Conservation (phyloP, 306 rosid species). For the Herpetospermum pedunculosum region DNA sequence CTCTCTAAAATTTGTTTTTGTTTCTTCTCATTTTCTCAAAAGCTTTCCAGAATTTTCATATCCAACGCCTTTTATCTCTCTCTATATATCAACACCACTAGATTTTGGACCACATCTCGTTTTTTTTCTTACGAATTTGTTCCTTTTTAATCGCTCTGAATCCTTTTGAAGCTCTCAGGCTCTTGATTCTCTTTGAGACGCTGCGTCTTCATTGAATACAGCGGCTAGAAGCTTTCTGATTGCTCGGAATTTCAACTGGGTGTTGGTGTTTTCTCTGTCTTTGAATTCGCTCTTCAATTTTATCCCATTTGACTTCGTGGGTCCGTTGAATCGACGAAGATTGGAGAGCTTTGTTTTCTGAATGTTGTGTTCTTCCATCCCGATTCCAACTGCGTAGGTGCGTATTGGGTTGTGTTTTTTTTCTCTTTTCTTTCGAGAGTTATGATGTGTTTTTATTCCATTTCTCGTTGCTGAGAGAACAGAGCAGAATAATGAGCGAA, state of each 20-base stretch:
- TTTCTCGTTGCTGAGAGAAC: neutral
- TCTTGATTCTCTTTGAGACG: constrained; percentile 1
- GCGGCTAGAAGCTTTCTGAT: neutral
- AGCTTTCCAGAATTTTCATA: neutral
- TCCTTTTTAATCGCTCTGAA: neutral
- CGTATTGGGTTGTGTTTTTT: constrained; percentile 16
- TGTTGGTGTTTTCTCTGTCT: neutral
- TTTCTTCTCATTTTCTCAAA: neutral
- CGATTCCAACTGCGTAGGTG: constrained; percentile 25
- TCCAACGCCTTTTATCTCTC: neutral
- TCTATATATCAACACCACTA: neutral
- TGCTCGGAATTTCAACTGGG: too few species aligned
- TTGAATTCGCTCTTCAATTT: neutral
- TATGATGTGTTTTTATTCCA: neutral
- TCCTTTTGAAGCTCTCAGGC: neutral
- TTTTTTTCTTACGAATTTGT: neutral
- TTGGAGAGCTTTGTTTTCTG: neutral
- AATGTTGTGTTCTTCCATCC: constrained; percentile 13
- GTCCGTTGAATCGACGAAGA: neutral
- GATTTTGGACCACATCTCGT: neutral
- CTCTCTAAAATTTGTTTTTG: constrained; percentile 5
- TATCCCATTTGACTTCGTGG: neutral
- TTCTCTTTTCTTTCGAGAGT: neutral
- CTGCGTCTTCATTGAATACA: neutral
- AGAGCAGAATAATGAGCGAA: neutral